Evolutionary conservation across 176 grass and related monocot genomes (phyloP), one percentile per base, ranked within the genome.

Genomic region (Aegilops sharonensis): DNA sequence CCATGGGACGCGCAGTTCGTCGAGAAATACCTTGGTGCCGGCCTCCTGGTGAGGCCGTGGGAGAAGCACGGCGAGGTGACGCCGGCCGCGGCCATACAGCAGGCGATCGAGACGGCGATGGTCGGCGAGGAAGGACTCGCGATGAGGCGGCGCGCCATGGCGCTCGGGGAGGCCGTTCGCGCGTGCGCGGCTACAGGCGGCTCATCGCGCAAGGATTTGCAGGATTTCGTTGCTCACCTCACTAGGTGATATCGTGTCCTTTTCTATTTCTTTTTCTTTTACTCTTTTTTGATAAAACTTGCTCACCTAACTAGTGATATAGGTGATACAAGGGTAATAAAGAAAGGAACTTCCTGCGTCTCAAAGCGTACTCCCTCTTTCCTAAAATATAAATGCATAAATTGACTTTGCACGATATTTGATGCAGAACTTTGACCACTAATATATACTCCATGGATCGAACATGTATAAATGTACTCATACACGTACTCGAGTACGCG

Each of bases 1-100:
- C 92, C 90, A 0, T 72, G 87, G 75, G 81, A 94, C 85, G 87
- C 88, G 2, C 83, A 86, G 79, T 21, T 92, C 7, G 40, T 94
- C 9, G 86, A 80, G 61, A 82, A 87, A 43, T 57, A 85, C 87
- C 59, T 91, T 18, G 80, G 75, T 56, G 70, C 27, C 7, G 69
- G 36, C 24, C 0, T 84, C 56, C 69, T 84, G 6, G 82, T 84
- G 21, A 50, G 85, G 34, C 75, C 88, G 1, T 96, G 91, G 87
- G 85, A 78, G 64, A 72, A 74, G 12, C 50, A 87, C 29, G 4
- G 43, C 12, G 72, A 52, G 72, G 72, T 75, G 24, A 47, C 48
- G 0, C 72, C 25, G 43, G 72, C 72, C 0, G 14, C 48, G 2
- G 2, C 14, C 43, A 75, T 75, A 25, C 14, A 20, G 43, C 2